Base-by-base conservation (phyloP, 2,329 filamentous ascomycete species). In the Nemania sp. region DNA sequence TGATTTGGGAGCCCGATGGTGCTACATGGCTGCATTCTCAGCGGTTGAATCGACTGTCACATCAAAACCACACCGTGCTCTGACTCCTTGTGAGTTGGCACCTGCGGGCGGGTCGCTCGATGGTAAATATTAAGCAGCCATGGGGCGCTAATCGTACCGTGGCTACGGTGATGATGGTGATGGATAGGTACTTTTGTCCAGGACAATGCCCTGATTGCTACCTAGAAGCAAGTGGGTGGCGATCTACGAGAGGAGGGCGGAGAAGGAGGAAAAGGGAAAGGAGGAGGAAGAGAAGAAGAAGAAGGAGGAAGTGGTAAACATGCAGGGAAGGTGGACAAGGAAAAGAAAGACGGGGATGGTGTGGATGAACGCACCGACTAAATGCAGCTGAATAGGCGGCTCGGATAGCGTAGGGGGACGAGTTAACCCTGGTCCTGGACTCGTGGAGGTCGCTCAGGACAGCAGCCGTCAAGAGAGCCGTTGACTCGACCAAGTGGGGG, bases 401-500 rank as follows among this genome's bases (percentile, higher is more conserved):
- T 52, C 88, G 80, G 45, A 88, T 80, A 49, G 87, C 84, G 75
- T 90, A 88, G 51, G 79, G 78, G 46, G 79, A 79, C 43, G 81
- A 77, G 45, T 63, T 63, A 53, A 62, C 59, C 59, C 64, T 65
- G n/a, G 64, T 60, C 65, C 69, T 69, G 54, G 67, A 67, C 67
- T 72, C 71, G 42, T 71, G 72, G 63, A 80, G 79, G 76, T 92
- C 90, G 70, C 86, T 84, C 53, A 92, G 76, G 18, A 88, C 77
- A 29, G 89, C 90, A 62, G 89, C 86, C 66, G 85, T 85, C 60
- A 95, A 79, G 64, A 92, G 82, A 2, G 88, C 89, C 43, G 90
- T 93, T 37, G 88, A 90, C 76, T 94, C 90, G 55, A 94, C 84
- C 75, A 92, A 81, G 77, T 94, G 89, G 56, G 91, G 90, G 63